Percentiles rank a stretch among this genome's conserved stretches.
These are phyloP conservation scores for Chaetoscypha palmicola DNA, from an alignment of 2,329 filamentous ascomycete species.

Conservation along the genomic window DNA sequence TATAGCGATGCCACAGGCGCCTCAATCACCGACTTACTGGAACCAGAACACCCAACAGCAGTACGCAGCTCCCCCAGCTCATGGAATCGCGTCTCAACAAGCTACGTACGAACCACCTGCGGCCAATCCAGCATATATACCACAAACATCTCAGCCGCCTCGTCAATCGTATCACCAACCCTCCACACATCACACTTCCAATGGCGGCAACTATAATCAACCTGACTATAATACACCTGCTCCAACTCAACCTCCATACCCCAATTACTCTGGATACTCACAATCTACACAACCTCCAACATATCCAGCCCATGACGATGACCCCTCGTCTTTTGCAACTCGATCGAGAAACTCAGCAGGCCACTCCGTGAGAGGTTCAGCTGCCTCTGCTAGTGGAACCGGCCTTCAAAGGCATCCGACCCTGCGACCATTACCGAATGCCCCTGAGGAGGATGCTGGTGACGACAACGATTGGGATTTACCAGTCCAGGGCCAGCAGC, in stretches of 20 bases:
- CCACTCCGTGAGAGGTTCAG: conserved; percentile 14
- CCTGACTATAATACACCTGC: conserved; percentile 22
- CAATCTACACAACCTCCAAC: conserved; percentile 13
- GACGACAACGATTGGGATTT: conserved; percentile 26
- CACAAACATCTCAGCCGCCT: conserved; percentile 23
- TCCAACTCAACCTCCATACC: conserved; percentile 18
- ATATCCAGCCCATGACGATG: conserved; percentile 17
- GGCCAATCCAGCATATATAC: conserved; percentile 21
- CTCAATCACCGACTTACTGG: conserved; percentile 33
- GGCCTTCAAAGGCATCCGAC: conserved; percentile 31
- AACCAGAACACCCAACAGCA: conserved; percentile 16
- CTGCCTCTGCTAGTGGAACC: conserved; percentile 8
- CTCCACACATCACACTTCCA: conserved; percentile 22
- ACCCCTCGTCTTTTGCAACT: conserved; percentile 11
- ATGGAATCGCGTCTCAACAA: conserved; percentile 20
- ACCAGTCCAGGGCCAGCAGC: conserved; percentile 16
- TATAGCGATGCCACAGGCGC: conserved; percentile 36
- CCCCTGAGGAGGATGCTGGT: conserved; percentile 24
- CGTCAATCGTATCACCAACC: conserved; percentile 24
- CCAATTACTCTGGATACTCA: conserved; percentile 21
- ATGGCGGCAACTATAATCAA: conserved; percentile 23
- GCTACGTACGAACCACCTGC: conserved; percentile 25
- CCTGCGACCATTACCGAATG: conserved; percentile 28
- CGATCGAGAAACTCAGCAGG: conserved; percentile 21
- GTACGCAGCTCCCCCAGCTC: conserved; percentile 20